Evolutionary conservation across 2,329 filamentous ascomycete genomes (phyloP), one percentile per base, ranked within the genome.

Genomic region (Neopestalotiopsis sp.): DNA sequence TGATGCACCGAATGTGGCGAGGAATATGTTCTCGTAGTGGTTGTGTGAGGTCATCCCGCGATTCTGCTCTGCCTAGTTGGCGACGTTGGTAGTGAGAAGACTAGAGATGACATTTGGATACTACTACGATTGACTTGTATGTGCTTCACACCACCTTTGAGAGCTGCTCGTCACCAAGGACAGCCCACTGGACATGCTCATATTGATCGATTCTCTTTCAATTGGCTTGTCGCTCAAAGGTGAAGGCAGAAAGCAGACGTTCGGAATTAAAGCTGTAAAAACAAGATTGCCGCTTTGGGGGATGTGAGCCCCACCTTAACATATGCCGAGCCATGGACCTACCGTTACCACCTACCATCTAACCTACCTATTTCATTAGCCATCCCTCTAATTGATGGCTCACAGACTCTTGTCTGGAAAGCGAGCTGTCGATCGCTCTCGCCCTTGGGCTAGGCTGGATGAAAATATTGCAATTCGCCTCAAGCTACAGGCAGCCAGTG

Each of bases 1-100:
- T 34, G 59, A 62, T 62, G 59, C 59, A 40, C 59, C 59, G 59
- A 62, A 42, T 62, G 59, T 62, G 59, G 59, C 59, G 34, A 62
- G 10, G 59, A 62, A 62, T 14, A 20, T 9, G n/a, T 40, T 17
- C 17, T n/a, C 45, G 17, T 53, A n/a, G 32, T 20, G 30, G 59
- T 34, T 62, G 32, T 40, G 59, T 62, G 59, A 62, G 59, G 59
- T 62, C 59, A 62, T 62, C 45, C n/a, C 45, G 20, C 45, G 6
- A 53, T n/a, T 9, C n/a, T 38, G 34, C 34, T 38, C 34, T 38
- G 34, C 34, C 5, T 53, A 17, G 17, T 17, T 53, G 45, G 17
- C 45, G 14, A 20, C 45, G 24, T 28, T 28, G 24, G 24, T 28
- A 28, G 24, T 28, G 24, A 20, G 17, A 4, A n/a, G 3, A 20